These are phyloP conservation scores for Teunomyces aglyptinius DNA, from an alignment of 805 yeast genomes.

Conservation along the genomic window DNA sequence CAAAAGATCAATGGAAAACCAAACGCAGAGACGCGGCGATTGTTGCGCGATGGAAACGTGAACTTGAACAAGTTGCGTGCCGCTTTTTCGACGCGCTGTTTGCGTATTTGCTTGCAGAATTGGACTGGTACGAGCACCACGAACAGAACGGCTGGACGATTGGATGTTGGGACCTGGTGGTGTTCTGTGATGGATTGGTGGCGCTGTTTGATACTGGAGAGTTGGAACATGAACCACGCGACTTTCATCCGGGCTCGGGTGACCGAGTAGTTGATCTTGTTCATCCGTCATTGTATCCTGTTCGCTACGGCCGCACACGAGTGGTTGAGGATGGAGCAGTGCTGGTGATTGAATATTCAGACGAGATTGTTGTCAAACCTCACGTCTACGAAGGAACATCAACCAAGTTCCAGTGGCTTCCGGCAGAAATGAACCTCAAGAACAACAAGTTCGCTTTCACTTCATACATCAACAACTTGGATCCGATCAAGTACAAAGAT, in stretches of 20 bases:
- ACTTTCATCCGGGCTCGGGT: background rate
- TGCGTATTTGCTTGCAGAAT: no score
- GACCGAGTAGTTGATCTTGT: background rate
- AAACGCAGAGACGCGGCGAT: no score
- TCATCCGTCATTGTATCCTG: background rate
- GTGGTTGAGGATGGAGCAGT: background rate
- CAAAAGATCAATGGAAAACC: no score
- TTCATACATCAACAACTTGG: slow-evolving; percentile 42
- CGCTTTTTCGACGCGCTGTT: no score
- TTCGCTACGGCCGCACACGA: background rate
- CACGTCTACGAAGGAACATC: slow-evolving; percentile 10
- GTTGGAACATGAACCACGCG: background rate
- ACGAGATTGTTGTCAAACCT: background rate
- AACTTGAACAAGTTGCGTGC: no score
- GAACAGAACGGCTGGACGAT: no score
- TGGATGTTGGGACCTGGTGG: no score
- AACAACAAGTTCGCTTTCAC: slow-evolving; percentile 16
- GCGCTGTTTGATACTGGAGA: no score
- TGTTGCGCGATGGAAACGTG: no score
- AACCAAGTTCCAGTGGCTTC: slow-evolving; percentile 14
- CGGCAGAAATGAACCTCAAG: slow-evolving; percentile 8
- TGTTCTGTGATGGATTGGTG: no score
- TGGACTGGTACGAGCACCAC: no score
- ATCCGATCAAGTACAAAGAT: slow-evolving; percentile 23
- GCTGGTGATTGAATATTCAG: background rate